A percentile compares a stretch with the other conserved stretches of the same genome.
Evolutionary conservation across 805 yeast genomes (phyloP).

Genomic region (Yamadazyma olivae): DNA sequence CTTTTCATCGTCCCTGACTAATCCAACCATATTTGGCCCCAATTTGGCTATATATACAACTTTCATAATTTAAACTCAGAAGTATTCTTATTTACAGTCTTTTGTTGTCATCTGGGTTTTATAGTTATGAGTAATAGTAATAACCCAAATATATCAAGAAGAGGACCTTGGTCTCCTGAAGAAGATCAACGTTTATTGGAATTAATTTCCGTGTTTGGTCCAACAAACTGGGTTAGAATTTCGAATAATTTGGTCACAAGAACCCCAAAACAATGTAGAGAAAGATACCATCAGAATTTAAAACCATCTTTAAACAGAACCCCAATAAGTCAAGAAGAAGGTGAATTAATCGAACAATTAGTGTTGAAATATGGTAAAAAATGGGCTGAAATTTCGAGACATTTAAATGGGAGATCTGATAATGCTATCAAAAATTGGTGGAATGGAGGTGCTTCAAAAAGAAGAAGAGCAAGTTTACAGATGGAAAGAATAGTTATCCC

Average conservation of each 20-base stretch:
- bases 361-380: conserved; percentile 79
- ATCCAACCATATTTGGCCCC: too few relatives aligned
- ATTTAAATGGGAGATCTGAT: conserved; percentile 82
- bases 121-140: too few relatives aligned
- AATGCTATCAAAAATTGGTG: conserved; percentile 95
- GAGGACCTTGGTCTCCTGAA: conserved; percentile 90
- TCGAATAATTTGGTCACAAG: conserved; percentile 70
- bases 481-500: conserved; percentile 1
- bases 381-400: conserved; percentile 93
- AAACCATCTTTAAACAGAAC: conserved; percentile 79
- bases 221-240: conserved; percentile 86
- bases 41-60: too few relatives aligned
- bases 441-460: conserved; percentile 89
- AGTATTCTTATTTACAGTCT: too few relatives aligned
- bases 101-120: too few relatives aligned
- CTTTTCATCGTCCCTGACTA: too few relatives aligned
- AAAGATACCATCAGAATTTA: conserved; percentile 85
- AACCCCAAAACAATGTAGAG: conserved; percentile 90
- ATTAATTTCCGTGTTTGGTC: conserved; percentile 67
- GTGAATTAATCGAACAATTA: conserved; percentile 72
- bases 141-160: conserved; percentile 25
- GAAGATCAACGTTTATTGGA: conserved; percentile 75
- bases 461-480: conserved; percentile 49
- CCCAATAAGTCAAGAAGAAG: conserved; percentile 85
- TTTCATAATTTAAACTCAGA: too few relatives aligned